phyloP scores from a whole-genome alignment of 306 rosid species.

The Trifolium fragiferum region DNA sequence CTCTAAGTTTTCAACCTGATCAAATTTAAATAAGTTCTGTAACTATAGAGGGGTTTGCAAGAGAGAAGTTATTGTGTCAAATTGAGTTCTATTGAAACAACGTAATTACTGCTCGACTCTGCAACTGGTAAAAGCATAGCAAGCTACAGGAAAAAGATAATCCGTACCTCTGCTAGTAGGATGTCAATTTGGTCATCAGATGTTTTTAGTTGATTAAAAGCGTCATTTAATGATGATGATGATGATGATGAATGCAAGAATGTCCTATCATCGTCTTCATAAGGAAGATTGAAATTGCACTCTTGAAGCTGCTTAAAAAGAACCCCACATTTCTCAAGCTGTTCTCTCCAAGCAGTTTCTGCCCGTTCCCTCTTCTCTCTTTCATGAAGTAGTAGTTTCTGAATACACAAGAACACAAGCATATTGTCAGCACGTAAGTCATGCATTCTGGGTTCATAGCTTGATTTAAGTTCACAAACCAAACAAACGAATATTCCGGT shows the following conservation, averaged over 20 bases:
- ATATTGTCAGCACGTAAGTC: slow-evolving; percentile 33
- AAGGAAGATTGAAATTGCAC: slow-evolving; percentile 59
- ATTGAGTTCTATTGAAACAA: slow-evolving; percentile 14
- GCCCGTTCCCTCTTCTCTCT: slow-evolving; percentile 63
- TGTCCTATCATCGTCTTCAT: slow-evolving; percentile 45
- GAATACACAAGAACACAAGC: slow-evolving; percentile 39
- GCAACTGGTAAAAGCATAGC: slow-evolving; percentile 12
- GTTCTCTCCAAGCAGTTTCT: slow-evolving; percentile 55
- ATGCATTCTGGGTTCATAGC: slow-evolving; percentile 25
- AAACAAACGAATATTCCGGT: slow-evolving; percentile 19
- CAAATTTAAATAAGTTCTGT: slow-evolving; percentile 36
- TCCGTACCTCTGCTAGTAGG: slow-evolving; percentile 73
- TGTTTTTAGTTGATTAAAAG: slow-evolving; percentile 59
- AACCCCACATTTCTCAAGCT: slow-evolving; percentile 63
- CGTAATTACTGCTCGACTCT: slow-evolving; percentile 30
- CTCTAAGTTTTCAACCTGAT: slow-evolving; percentile 69
- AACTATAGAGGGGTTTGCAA: slow-evolving; percentile 12
- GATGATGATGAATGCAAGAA: slow-evolving; percentile 53
- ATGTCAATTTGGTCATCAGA: slow-evolving; percentile 69
- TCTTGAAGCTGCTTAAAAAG: slow-evolving; percentile 71
- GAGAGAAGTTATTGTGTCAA: slow-evolving; percentile 11
- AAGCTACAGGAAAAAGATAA: slow-evolving; percentile 21
- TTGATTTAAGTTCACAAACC: slow-evolving; percentile 26
- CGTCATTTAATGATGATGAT: slow-evolving; percentile 57
- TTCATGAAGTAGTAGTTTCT: slow-evolving; percentile 68